Evolutionary conservation across 2,329 filamentous ascomycete species (phyloP), one percentile per base, ranked within the genome.

Genomic region (Cadophora sp.): DNA sequence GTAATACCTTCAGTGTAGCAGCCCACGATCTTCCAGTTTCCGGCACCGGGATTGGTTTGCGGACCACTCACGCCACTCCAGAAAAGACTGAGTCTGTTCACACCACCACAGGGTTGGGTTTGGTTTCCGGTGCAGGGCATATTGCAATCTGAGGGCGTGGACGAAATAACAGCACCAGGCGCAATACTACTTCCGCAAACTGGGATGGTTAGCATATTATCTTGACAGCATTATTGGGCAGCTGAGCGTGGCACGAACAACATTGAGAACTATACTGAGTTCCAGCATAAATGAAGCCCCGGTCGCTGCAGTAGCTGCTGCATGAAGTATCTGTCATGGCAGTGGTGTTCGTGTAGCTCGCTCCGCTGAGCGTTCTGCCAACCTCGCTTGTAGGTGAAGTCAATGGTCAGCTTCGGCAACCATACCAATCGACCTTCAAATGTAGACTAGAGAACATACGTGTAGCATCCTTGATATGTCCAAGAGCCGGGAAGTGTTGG

Each of bases 41-140:
- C 22, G 27, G 37, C 68, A 8, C 73, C 71, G 1, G 70, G 72
- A 58, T 75, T 73, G 22, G 72, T 74, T 16, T 64, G 62, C 29
- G 74, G 66, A 11, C 71, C 63, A 19, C 62, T 68, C 16, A 71
- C 53, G n/a, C 73, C 74, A 31, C 68, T 76, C 71, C 72, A 75
- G 59, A 75, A 75, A 7, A 74, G 31, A 27, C 69, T 76, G 29
- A 74, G 40, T 22, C 72, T 67, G 34, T 55, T 68, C 22, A 56
- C 9, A 4, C 72, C 74, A 50, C 76, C 77, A 64, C 77, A 78
- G 19, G 67, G 68, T 65, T 78, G 70, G 8, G 69, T 72, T 12
- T 63, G 29, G 34, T 74, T 74, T 1, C 76, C 76, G 50, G 70
- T 58, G 43, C 76, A 79, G 3, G 72, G 60, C 71, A 76, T 77